Conservation (phyloP, 805 yeast genomes). For the Lachancea nothofagi region DNA sequence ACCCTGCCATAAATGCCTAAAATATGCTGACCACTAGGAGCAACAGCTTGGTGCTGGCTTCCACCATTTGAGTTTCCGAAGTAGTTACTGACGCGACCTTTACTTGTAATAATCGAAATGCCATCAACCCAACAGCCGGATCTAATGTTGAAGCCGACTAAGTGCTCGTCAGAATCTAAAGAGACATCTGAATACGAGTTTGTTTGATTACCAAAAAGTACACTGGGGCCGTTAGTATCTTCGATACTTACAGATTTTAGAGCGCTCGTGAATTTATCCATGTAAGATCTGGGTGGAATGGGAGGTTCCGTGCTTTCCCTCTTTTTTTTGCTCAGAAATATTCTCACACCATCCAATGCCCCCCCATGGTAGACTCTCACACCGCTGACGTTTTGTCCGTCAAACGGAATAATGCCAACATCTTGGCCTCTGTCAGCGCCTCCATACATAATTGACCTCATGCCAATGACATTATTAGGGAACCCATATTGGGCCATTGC, state of each 20-base stretch:
- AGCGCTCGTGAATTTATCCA: constrained; percentile 27
- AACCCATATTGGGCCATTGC: constrained; percentile 29
- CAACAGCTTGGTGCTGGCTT: constrained; percentile 47
- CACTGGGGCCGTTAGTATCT: constrained; percentile 13
- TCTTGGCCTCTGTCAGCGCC: constrained; percentile 25
- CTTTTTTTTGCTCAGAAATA: constrained; percentile 33
- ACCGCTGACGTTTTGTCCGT: constrained; percentile 35
- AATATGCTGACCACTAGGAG: constrained; percentile 58
- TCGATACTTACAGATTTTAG: constrained; percentile 19
- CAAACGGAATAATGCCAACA: constrained; percentile 27
- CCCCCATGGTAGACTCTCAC: constrained; percentile 67
- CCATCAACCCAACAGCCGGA: constrained; percentile 91
- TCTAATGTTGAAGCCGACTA: constrained; percentile 58
- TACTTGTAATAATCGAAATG: constrained; percentile 60
- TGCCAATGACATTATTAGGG: constrained; percentile 18
- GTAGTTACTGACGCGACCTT: constrained; percentile 48
- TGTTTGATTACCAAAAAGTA: constrained; percentile 49
- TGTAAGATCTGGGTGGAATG: constrained; percentile 44
- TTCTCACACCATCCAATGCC: constrained; percentile 77
- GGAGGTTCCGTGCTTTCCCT: constrained; percentile 34
- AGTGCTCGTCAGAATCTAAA: constrained; percentile 51
- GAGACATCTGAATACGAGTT: constrained; percentile 48
- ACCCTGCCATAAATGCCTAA: constrained; percentile 69
- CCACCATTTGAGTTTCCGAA: constrained; percentile 72
- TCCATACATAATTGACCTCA: constrained; percentile 29